Percentiles rank a stretch among this genome's conserved stretches.
phyloP scores from a whole-genome alignment of 345 rosid species.

The Citrus mangshanensis region DNA sequence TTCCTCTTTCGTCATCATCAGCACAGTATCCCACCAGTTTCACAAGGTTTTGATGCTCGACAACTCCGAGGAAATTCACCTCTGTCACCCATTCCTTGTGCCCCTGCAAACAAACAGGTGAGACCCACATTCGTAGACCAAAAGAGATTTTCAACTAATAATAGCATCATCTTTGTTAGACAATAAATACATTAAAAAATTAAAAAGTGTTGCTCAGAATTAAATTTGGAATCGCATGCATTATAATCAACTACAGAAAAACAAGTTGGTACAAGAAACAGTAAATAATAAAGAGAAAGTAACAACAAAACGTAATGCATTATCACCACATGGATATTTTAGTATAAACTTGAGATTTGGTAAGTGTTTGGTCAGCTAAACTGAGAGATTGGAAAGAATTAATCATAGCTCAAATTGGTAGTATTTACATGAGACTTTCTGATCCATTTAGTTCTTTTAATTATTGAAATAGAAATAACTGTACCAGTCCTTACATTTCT shows the following conservation, averaged over 20 bases:
- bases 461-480: neutral
- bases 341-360: neutral
- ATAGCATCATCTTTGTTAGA: neutral
- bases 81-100: conserved; percentile 94
- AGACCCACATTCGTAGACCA: neutral
- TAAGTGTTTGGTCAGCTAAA: neutral
- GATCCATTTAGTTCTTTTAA: neutral
- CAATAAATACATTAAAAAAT: neutral
- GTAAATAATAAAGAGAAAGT: neutral
- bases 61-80: conserved; percentile 83
- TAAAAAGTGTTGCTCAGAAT: neutral
- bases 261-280: neutral
- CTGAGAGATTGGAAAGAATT: neutral
- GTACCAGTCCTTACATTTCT: neutral
- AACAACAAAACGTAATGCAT: neutral
- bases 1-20: conserved; percentile 91
- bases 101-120: conserved; percentile 51
- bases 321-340: neutral
- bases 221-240: neutral
- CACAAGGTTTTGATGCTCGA: conserved; percentile 87
- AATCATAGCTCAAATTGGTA: neutral
- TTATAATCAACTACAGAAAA: neutral
- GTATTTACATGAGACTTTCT: neutral
- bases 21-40: conserved; percentile 87
- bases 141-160: neutral